Conservation (phyloP, 2,329 filamentous ascomycete genomes). For the Pyrenochaeta sp. region DNA sequence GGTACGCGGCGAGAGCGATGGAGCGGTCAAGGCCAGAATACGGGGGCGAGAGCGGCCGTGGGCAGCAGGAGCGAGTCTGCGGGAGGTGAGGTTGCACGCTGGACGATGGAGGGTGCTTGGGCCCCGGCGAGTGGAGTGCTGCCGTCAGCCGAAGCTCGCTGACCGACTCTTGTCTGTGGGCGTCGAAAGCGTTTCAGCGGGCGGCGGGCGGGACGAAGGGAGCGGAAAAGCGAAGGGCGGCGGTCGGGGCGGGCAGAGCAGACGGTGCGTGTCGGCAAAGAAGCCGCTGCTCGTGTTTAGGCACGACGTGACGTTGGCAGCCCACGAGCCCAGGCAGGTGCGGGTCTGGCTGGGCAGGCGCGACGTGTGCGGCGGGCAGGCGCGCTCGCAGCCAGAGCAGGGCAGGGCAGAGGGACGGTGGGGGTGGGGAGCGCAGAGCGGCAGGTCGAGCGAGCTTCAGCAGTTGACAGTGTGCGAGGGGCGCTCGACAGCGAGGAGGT, state of each 20-base stretch:
- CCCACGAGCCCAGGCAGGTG: conserved; percentile 35
- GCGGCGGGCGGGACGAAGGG: conserved; percentile 1
- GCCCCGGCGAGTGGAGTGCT: conserved; percentile 37
- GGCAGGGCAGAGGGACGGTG: too few species aligned
- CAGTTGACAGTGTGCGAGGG: conserved; percentile 29
- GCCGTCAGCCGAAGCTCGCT: conserved; percentile 40
- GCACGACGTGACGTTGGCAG: conserved; percentile 39
- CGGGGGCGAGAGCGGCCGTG: too few species aligned
- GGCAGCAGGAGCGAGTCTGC: too few species aligned
- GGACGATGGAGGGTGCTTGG: conserved; percentile 29
- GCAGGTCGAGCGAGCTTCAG: conserved; percentile 36
- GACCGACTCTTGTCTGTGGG: conserved; percentile 32
- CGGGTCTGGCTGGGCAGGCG: conserved; percentile 29
- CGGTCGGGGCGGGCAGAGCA: conserved; percentile 3
- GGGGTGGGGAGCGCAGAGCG: too few species aligned
- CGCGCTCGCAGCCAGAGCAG: too few species aligned
- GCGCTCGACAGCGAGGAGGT: conserved; percentile 24
- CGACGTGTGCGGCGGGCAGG: conserved; percentile 16
- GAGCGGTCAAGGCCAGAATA: conserved; percentile 9
- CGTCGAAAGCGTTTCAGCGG: conserved; percentile 3
- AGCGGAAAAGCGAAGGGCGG: background rate
- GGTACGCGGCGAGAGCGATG: conserved; percentile 13
- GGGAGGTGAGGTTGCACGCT: conserved; percentile 30
- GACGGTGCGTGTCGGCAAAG: conserved; percentile 4
- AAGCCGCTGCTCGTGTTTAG: conserved; percentile 17